These are phyloP conservation scores for Poronia punctata DNA, from an alignment of 495 filamentous ascomycete species.

Conservation along the genomic window DNA sequence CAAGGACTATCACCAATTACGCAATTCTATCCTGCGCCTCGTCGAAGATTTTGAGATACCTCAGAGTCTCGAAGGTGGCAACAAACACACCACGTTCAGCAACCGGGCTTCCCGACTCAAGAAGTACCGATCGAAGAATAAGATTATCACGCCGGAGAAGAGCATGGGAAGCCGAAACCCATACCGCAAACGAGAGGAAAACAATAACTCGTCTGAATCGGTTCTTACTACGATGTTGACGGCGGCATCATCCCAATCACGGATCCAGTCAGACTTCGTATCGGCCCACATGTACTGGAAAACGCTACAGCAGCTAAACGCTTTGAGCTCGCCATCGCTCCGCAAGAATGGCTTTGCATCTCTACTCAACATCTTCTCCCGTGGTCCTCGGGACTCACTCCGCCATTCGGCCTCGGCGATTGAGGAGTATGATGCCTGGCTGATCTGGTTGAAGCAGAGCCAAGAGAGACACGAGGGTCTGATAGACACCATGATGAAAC, in stretches of 20 bases:
- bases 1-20: constrained; percentile 75
- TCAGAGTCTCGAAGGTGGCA: constrained; percentile 47
- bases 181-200: constrained; percentile 39
- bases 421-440: constrained; percentile 68
- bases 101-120: constrained; percentile 51
- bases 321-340: constrained; percentile 55
- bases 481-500: constrained; percentile 61
- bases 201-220: constrained; percentile 27
- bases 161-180: constrained; percentile 49
- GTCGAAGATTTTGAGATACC: constrained; percentile 75
- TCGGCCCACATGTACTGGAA: constrained; percentile 63
- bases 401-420: constrained; percentile 58
- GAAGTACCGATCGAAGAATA: constrained; percentile 44
- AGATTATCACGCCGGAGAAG: constrained; percentile 39
- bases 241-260: constrained; percentile 58
- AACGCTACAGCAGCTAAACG: constrained; percentile 56
- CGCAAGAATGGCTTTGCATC: constrained; percentile 58
- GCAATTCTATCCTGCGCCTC: constrained; percentile 73
- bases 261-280: constrained; percentile 62
- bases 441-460: constrained; percentile 66
- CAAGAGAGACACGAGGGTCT: constrained; percentile 61
- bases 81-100: constrained; percentile 52
- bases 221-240: constrained; percentile 62
- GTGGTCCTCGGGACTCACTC: constrained; percentile 61
- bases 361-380: constrained; percentile 63